Base-by-base conservation (phyloP, 176 grass and related monocot species). In the Bothriochloa decipiens region DNA sequence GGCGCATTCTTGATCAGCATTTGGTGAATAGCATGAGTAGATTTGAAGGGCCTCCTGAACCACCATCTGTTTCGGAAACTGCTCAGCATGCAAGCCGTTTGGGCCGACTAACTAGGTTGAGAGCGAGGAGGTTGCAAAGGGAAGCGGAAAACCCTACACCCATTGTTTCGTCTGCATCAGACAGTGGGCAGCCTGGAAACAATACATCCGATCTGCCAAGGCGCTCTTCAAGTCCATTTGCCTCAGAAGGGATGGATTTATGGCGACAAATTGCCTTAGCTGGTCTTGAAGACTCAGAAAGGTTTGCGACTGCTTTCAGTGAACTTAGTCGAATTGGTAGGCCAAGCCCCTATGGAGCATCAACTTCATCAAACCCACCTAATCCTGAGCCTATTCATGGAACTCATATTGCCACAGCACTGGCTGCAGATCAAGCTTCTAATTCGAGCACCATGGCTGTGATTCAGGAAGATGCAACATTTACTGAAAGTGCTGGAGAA, bases 371-470 rank as follows among this genome's bases (percentile, higher is more conserved):
- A 12, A 87, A 92, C 41, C 84, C 78, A n/a, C 88, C 89, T 78
- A 92, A 84, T 73, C 79, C 74, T 3, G 93, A 90, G 77, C 72
- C 36, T 1, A 12, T 70, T 55, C 86, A 81, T 84, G 87, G 81
- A 76, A 57, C 32, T 65, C 81, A 89, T 72, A 86, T 85, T 57
- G 84, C 80, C 26, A 62, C 70, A 12, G 74, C 86, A 17, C 74
- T 94, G 17, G 70, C 87, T 78, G 91, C 91, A 39, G 96, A 98
- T 72, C 96, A 95, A 83, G 93, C 83, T 58, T 98, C 96, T 81
- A 92, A 90, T 81, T 98, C 96, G 32, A 98, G 96, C 80, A 98
- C 93, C 76, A 96, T 96, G 96, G 96, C 96, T 78, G 87, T 94
- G n/a, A 98, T 98, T 90, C 93, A 96, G 67, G 96, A 90, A 68